Evolutionary conservation across 352 stramenopile species (phyloP), one percentile per base, ranked within the genome.

Genomic region (Aphanomyces stellatus): DNA sequence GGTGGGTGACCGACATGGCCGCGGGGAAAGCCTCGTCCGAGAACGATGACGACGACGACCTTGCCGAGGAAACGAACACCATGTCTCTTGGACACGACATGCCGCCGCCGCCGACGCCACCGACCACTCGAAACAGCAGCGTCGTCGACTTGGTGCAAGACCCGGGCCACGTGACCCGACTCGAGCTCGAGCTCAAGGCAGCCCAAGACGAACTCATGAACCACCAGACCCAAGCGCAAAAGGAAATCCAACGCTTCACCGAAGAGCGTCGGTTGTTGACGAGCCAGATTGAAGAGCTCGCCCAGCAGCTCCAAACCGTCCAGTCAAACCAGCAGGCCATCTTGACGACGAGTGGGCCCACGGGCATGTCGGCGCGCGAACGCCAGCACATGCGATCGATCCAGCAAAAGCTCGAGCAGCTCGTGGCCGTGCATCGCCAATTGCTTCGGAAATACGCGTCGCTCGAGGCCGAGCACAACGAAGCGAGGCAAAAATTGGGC

Each of bases 371-470:
- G 41, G 51, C 49, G 3, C 31, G 83, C 15, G 88, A 96, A 64
- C 77, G 84, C 2, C 83, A 93, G 69, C 82, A 96, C 69, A 90
- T 93, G 81, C 81, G 84, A 7, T 93, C 85, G 2, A 93, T 97
- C 40, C 87, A 96, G 57, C 89, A 96, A 64, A 92, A 95, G 56
- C 80, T 97, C 0, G 87, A 96, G 71, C 89, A 97, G 65, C 78
- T 97, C 5, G 87, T 97, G 10, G 88, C 88, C 10, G 89, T 96
- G 31, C 88, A 97, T 66, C 84, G 88, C 13, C 88, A 96, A 67
- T 71, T 97, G 17, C 65, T 97, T 51, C 85, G 89, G 57, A 97
- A 97, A 70, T 96, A 96, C 64, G 88, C 88, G 40, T 93, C 85
- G 11, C 74, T 96, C 4, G 89, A 97, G 69, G 76, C 95, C 4